Evolutionary conservation across 768 basidiomycete genomes (phyloP), one percentile per base, ranked within the genome.

Genomic region (Botryobasidium botryosum): DNA sequence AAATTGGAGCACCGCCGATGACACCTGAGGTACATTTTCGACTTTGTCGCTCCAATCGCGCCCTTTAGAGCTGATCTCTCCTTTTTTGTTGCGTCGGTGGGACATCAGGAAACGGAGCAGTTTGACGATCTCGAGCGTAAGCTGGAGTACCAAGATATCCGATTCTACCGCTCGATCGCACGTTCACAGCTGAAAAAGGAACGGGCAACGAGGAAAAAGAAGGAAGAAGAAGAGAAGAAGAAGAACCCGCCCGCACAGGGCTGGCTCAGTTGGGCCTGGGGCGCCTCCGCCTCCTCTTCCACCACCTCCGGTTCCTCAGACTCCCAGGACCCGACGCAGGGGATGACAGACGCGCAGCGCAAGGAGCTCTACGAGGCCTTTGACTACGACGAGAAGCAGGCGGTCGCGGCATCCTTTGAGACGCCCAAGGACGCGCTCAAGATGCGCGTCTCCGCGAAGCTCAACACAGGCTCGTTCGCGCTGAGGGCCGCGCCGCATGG

Each of bases 141-240:
- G 57, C 68, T 97, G 24, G 70, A 77, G 0, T 97, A 96, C 53
- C 87, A 92, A 59, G 94, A 97, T 55, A 78, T 99, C 41, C 79
- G 92, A 3, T 94, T 96, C 62, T 99, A 97, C 63, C 77, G 94
- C 26, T 96, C 90, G 3, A 86, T 97, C 49, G 85, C 88, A 0
- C 77, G 85, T 23, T 87, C 87, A 2, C 76, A 76, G 51, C 67
- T 92, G 13, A 76, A 79, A 53, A 88, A 96, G 58, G 88, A 97
- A 54, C 68, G 74, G 18, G 83, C 75, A 2, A 63, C 79, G 28
- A 64, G 68, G 39, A 71, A 71, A 52, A 77, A 75, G 54, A 60
- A 70, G 32, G 69, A 86, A 44, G 80, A 84, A 54, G 76, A 77
- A 42, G 73, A 76, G 55, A 69, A 69, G 56, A 68, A 69, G 45